Evolutionary conservation across 129 eudicot species (phyloP).

Genomic region (Pulicaria dysenterica): DNA sequence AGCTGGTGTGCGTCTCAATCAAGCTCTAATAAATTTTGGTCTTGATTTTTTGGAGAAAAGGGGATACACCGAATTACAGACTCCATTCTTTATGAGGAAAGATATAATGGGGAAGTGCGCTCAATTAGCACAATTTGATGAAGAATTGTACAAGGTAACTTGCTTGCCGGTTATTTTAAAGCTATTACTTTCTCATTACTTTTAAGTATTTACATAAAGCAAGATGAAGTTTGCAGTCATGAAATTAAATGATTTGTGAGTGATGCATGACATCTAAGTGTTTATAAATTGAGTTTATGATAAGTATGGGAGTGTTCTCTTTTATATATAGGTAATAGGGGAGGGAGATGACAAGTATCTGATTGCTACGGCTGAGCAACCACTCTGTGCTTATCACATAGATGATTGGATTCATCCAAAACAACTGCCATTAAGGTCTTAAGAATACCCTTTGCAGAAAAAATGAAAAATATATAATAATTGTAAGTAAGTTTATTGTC

Average conservation of each 20-base stretch:
- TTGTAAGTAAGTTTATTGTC: not conserved
- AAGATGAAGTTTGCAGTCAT: constrained; percentile 5
- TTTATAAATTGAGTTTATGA: not conserved
- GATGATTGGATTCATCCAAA: constrained; percentile 93
- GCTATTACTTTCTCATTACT: not conserved
- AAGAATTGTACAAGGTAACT: constrained; percentile 94
- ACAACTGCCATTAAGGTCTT: constrained; percentile 73
- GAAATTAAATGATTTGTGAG: constrained; percentile 10
- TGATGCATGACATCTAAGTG: constrained; percentile 7
- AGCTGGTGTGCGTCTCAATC: constrained; percentile 85
- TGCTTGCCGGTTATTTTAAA: not conserved
- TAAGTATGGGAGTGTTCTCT: not conserved
- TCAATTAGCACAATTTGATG: constrained; percentile 92
- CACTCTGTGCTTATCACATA: constrained; percentile 88
- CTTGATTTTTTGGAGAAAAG: constrained; percentile 69
- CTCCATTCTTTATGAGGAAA: constrained; percentile 91
- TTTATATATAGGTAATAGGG: constrained; percentile 69
- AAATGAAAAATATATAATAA: not conserved
- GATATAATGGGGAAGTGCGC: constrained; percentile 96
- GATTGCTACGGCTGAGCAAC: constrained; percentile 98
- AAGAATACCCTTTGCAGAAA: not conserved
- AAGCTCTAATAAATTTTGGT: constrained; percentile 87
- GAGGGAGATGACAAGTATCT: constrained; percentile 97
- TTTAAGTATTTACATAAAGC: not conserved
- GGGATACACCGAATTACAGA: constrained; percentile 63